Base-by-base conservation (phyloP, 768 basidiomycete species). In the Neoboletus magnificus region DNA sequence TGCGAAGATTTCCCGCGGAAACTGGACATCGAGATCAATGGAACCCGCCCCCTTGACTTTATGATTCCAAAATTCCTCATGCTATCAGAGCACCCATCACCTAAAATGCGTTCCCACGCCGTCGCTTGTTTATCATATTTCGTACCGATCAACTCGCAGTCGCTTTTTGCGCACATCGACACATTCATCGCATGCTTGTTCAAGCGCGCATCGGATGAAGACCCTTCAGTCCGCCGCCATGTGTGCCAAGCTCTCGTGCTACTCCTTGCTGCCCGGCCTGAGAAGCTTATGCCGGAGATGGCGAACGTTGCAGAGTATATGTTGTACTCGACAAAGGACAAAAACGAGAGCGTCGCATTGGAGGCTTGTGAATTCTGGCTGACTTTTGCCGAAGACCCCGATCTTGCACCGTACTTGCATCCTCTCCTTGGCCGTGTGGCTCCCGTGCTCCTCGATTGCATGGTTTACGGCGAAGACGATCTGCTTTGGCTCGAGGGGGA, bases 321-420 rank as follows among this genome's bases (percentile, higher is more conserved):
- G 93, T 81, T 98, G 37, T 98, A 94, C 75, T 96, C 93, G 27
- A 98, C 93, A 15, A 94, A 95, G 74, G 95, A 98, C 78, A 90
- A 91, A 75, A 93, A 98, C 71, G 95, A 98, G 74, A 89, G 87
- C 58, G 96, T 93, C 50, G 94, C 96, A 3, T 79, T 99, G 47
- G 97, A 99, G 75, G 97, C 97, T 23, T 97, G 95, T 80, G 97
- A 99, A 79, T 99, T 99, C 73, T 99, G 97, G 97, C 79, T 99
- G 57, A 97, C 95, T 1, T 98, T 99, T 67, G 95, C 97, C 16
- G 97, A 99, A 70, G 93, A 98, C 62, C 86, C 86, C 37, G 92
- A 93, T 48, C 79, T 98, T 23, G 85, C 86, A 11, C 82, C 85
- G 3, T 91, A 88, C 68, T 78, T 99, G 27, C 87, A 85, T 56